phyloP scores from a whole-genome alignment of 306 rosid species.

The Betula pendula region DNA sequence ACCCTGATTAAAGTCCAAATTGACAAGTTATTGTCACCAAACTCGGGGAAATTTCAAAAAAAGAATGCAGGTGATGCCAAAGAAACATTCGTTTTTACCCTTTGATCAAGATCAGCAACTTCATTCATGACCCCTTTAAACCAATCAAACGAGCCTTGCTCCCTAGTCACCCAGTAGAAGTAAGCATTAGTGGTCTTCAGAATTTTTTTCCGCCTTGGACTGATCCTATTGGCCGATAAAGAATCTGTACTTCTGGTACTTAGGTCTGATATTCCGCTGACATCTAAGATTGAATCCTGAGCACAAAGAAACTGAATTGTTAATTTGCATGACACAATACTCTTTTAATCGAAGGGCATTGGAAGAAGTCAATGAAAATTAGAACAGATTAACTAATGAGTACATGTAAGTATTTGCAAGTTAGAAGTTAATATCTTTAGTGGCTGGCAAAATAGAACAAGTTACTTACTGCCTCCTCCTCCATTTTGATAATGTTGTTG shows the following conservation, averaged over 20 bases:
- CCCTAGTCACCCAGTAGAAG: constrained; percentile 98
- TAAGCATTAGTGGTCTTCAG: constrained; percentile 92
- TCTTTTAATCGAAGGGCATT: not conserved
- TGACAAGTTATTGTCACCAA: constrained; percentile 32
- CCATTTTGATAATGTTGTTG: constrained; percentile 88
- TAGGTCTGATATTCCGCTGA: constrained; percentile 60
- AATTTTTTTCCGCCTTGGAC: constrained; percentile 66
- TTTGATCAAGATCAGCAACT: constrained; percentile 90
- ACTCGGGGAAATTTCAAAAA: constrained; percentile 22
- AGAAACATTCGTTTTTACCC: constrained; percentile 48
- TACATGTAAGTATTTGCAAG: not conserved
- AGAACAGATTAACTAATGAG: not conserved
- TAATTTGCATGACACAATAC: constrained; percentile 3
- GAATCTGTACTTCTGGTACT: constrained; percentile 60
- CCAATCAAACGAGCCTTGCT: constrained; percentile 99
- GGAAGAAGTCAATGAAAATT: not conserved
- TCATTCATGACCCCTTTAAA: constrained; percentile 99
- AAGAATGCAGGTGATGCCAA: constrained; percentile 5
- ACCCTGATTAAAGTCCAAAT: constrained; percentile 58
- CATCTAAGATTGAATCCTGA: constrained; percentile 71
- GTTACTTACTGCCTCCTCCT: constrained; percentile 88
- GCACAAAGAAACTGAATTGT: constrained; percentile 15
- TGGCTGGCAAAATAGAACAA: not conserved
- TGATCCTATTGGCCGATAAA: constrained; percentile 41
- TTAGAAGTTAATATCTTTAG: not conserved